phyloP scores from a whole-genome alignment of 371 early-diverging fungal genomes.

The Vairimorpha necatrix region DNA sequence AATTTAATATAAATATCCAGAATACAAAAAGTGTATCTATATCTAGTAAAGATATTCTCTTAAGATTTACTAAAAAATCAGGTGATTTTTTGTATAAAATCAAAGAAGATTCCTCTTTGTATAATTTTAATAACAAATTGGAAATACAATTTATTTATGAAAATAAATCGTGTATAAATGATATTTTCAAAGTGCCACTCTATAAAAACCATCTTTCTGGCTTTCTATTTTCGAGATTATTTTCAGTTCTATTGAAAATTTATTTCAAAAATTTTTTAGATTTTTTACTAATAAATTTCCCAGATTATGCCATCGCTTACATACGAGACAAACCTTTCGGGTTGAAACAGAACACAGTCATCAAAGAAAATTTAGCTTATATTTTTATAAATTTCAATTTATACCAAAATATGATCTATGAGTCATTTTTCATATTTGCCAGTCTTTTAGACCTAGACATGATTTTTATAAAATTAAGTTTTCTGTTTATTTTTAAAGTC shows the following conservation, averaged over 20 bases:
- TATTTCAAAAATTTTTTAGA: neutral
- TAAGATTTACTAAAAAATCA: too few species aligned
- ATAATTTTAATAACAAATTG: too few species aligned
- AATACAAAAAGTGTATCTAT: too few species aligned
- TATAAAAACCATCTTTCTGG: neutral
- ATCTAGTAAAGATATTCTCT: too few species aligned
- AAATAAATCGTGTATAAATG: neutral
- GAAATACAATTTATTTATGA: neutral
- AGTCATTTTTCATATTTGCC: neutral
- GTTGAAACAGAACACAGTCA: slow-evolving; percentile 13
- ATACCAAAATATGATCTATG: neutral
- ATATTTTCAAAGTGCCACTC: neutral
- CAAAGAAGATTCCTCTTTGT: too few species aligned
- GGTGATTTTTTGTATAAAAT: too few species aligned
- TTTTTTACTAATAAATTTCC: neutral
- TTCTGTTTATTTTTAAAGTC: neutral
- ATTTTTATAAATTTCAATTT: neutral
- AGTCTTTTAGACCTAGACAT: neutral
- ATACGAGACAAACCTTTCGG: neutral
- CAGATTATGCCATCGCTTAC: neutral
- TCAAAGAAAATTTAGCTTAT: neutral
- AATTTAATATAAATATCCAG: neutral
- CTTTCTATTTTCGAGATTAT: neutral
- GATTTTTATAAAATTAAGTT: neutral
- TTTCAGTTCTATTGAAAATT: neutral